Evolutionary conservation across 495 filamentous ascomycete genomes (phyloP).

Genomic region (Trichoderma erinaceum): DNA sequence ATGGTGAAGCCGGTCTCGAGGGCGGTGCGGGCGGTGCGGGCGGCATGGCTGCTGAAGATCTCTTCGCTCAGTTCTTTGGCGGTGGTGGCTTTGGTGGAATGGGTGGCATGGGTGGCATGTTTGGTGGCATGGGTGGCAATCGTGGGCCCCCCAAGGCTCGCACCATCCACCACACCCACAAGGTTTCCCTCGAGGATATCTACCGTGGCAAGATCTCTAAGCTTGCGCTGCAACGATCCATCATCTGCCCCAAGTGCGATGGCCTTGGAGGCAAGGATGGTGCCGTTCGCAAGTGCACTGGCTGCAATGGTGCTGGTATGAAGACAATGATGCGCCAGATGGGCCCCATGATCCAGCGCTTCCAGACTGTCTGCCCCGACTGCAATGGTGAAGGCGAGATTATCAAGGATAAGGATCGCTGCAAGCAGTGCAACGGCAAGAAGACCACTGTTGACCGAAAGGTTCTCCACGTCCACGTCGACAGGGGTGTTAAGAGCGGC

Average conservation of each 20-base stretch:
- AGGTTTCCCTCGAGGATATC: conserved; percentile 95
- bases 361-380: conserved; percentile 98
- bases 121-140: conserved; percentile 74
- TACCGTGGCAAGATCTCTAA: conserved; percentile 98
- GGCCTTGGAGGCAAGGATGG: conserved; percentile 97
- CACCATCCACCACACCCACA: conserved; percentile 95
- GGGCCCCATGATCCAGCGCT: conserved; percentile 99
- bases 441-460: conserved; percentile 97
- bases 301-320: conserved; percentile 91
- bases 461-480: conserved; percentile 95
- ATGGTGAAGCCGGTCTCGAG: conserved; percentile 93
- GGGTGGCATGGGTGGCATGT: conserved; percentile 69
- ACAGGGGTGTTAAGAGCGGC: conserved; percentile 85
- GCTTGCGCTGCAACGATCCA: conserved; percentile 91
- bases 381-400: conserved; percentile 96
- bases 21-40: conserved; percentile 74
- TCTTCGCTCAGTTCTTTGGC: conserved; percentile 82
- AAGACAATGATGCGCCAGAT: conserved; percentile 99
- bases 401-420: conserved; percentile 91
- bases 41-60: conserved; percentile 95
- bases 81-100: conserved; percentile 77
- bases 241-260: conserved; percentile 93
- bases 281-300: conserved; percentile 81
- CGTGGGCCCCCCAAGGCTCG: conserved; percentile 88
- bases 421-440: conserved; percentile 91